Evolutionary conservation across 495 filamentous ascomycete species (phyloP).

Genomic region (Tuber brumale): DNA sequence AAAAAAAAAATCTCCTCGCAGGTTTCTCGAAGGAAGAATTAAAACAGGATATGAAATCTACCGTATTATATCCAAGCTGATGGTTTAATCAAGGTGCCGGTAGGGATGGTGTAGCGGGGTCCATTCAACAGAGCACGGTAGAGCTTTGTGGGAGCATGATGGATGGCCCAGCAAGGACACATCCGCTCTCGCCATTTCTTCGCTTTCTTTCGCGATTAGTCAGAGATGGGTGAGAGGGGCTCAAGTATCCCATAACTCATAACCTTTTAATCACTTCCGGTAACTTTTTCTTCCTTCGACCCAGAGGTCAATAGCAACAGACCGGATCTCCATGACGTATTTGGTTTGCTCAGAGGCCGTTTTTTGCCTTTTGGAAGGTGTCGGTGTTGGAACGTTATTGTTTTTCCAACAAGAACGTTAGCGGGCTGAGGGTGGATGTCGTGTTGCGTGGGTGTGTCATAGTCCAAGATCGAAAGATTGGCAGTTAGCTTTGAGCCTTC

Average conservation of each 20-base stretch:
- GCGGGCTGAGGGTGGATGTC: not conserved
- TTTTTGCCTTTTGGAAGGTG: not conserved
- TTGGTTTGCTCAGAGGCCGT: not conserved
- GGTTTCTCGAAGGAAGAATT: not conserved
- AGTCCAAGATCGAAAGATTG: not conserved
- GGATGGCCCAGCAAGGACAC: not conserved
- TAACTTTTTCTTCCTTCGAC: not conserved
- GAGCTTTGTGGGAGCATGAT: not conserved
- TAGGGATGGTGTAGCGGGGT: not conserved
- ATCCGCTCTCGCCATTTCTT: not conserved
- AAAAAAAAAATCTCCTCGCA: not conserved
- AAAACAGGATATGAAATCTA: not conserved
- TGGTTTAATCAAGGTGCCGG: not conserved
- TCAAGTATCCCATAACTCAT: not conserved
- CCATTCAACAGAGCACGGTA: not conserved
- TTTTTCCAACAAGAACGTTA: not conserved
- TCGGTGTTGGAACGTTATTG: not conserved
- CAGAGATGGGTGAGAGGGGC: not conserved
- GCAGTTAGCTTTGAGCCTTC: not conserved
- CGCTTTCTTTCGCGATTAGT: not conserved
- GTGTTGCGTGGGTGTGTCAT: constrained; percentile 1
- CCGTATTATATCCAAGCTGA: not conserved
- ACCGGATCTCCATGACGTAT: not conserved
- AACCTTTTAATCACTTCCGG: not conserved
- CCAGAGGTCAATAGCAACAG: not conserved